phyloP scores from a whole-genome alignment of 169 alveolate genomes.

The Toxoplasma gondii region DNA sequence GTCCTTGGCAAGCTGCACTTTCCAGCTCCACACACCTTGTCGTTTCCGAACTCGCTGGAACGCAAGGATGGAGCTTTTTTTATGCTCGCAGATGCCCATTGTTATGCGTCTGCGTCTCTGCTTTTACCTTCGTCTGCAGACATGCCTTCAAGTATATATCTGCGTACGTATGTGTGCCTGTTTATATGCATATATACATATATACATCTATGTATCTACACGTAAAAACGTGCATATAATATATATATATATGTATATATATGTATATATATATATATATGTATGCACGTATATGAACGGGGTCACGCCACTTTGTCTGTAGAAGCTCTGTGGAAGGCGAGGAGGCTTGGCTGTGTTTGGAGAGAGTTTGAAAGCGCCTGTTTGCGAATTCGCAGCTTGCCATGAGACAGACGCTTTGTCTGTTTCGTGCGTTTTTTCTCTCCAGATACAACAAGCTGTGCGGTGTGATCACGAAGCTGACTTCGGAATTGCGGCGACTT shows the following conservation, averaged over 20 bases:
- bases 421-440: neutral
- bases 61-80: too few species aligned
- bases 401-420: too few species aligned
- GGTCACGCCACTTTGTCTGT: neutral
- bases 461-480: slow-evolving; percentile 92
- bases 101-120: neutral
- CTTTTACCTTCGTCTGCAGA: neutral
- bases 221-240: too few species aligned
- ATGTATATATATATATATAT: neutral
- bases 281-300: neutral
- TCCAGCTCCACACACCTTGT: too few species aligned
- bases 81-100: neutral
- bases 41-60: too few species aligned
- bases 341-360: too few species aligned
- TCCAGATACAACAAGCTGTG: slow-evolving; percentile 94
- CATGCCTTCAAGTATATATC: neutral
- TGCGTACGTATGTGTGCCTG: neutral
- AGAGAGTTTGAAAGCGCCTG: too few species aligned
- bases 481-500: slow-evolving; percentile 90
- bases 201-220: neutral
- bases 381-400: too few species aligned
- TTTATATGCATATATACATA: neutral
- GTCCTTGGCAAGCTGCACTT: too few species aligned
- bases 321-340: too few species aligned
- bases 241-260: neutral